phyloP scores from a whole-genome alignment of 2,329 filamentous ascomycete species.

The Capronia coronata region DNA sequence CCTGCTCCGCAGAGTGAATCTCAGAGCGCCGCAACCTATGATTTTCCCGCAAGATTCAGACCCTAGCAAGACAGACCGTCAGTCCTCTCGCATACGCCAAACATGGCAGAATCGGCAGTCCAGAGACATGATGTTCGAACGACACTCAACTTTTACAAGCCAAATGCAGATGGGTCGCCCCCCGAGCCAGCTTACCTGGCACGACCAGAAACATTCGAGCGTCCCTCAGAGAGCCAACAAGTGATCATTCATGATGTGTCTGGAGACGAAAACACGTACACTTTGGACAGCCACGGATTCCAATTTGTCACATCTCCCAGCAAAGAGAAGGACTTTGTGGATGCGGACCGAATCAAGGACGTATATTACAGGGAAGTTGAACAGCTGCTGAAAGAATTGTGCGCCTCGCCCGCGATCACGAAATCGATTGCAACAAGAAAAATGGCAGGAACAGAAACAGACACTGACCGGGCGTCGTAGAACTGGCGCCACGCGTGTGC shows the following conservation, averaged over 20 bases:
- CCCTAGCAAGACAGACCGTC: neutral
- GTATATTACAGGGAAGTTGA: constrained; percentile 6
- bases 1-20: neutral
- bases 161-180: neutral
- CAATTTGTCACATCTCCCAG: constrained; percentile 1
- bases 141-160: constrained; percentile 1
- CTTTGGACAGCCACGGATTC: neutral
- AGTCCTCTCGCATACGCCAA: neutral
- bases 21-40: constrained; percentile 1
- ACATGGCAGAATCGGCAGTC: constrained; percentile 1
- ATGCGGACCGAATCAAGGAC: neutral
- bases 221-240: neutral
- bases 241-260: constrained; percentile 1
- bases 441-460: neutral
- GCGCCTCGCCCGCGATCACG: neutral
- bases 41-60: neutral
- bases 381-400: constrained; percentile 5
- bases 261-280: constrained; percentile 2
- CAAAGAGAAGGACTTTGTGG: constrained; percentile 2
- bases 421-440: neutral
- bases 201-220: constrained; percentile 2
- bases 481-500: constrained; percentile 1
- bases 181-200: constrained; percentile 1
- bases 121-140: constrained; percentile 1
- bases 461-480: neutral